Base-by-base conservation (phyloP, 2,329 filamentous ascomycete species). In the Malbranchea zuffiana region DNA sequence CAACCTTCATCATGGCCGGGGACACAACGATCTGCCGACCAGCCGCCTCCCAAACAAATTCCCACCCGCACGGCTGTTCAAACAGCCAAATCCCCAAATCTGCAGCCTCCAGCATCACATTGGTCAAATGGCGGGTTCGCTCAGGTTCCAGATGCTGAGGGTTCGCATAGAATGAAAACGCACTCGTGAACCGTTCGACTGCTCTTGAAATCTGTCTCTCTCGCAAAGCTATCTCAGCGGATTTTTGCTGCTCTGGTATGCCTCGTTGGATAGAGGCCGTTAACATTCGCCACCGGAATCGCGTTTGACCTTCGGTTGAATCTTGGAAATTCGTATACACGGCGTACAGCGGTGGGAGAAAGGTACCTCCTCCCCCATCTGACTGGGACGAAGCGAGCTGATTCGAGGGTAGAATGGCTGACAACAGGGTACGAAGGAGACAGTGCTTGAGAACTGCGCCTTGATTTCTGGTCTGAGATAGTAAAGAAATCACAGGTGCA, bases 221-320 rank as follows among this genome's bases (percentile, higher is more conserved):
- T 19, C 35, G 46, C 40, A 1, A 49, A 39, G 1, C 28, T 8
- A 16, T 29, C 28, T 23, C 41, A 15, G 11, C 39, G 18, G 20
- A 7, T 3, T 20, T 16, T 36, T 32, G 24, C 3, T 23, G 10
- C 13, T 29, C 3, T 27, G 37, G 39, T 18, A 30, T 12, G 6
- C 17, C 16, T 23, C 32, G 24, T 21, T 34, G 25, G 7, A 56
- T 40, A 24, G 50, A 40, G 1, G 49, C 43, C 12, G 51, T 54
- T 13, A 55, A 44, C 43, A 53, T 52, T 20, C 53, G 49, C 54
- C 53, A 57, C 11, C 40, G 33, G 34, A 52, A 56, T 6, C 47
- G 31, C 12, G 43, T 37, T n/a, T 41, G 23, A 13, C 42, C 37
- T 15, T 31, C 39, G 18, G 37, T 42, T 52, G 25, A 35, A 12